Evolutionary conservation across 1,284 basidiomycete genomes (phyloP).

Genomic region (Leucoagaricus sp.): DNA sequence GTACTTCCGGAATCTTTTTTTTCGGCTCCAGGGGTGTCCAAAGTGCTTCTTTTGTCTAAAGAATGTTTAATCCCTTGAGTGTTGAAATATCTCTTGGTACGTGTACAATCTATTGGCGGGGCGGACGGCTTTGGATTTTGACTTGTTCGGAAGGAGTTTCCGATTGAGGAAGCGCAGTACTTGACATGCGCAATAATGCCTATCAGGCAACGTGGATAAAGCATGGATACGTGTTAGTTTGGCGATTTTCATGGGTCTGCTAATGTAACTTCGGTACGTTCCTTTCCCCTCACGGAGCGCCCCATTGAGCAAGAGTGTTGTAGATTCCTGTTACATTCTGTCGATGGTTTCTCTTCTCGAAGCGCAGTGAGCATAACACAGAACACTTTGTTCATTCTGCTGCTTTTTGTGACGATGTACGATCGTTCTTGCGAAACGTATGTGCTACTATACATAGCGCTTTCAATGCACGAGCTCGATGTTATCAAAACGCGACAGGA

Average conservation of each 20-base stretch:
- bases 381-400: neutral
- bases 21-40: neutral
- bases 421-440: neutral
- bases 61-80: neutral
- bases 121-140: neutral
- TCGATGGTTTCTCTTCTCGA: neutral
- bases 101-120: neutral
- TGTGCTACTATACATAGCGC: neutral
- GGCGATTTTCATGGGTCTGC: constrained; percentile 2
- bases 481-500: constrained; percentile 11
- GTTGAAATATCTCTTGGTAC: neutral
- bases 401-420: neutral
- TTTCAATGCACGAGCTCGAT: neutral
- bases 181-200: constrained; percentile 1
- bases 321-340: neutral
- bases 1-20: neutral
- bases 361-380: neutral
- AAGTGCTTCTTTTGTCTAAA: neutral
- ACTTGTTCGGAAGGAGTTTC: neutral
- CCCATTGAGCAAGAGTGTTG: neutral
- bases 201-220: constrained; percentile 9
- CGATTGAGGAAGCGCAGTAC: neutral
- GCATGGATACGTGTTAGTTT: constrained; percentile 6
- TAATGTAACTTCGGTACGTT: neutral
- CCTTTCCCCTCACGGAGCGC: neutral